Evolutionary conservation across 306 rosid species (phyloP), one percentile per base, ranked within the genome.

Genomic region (Vachellia pachyceras): DNA sequence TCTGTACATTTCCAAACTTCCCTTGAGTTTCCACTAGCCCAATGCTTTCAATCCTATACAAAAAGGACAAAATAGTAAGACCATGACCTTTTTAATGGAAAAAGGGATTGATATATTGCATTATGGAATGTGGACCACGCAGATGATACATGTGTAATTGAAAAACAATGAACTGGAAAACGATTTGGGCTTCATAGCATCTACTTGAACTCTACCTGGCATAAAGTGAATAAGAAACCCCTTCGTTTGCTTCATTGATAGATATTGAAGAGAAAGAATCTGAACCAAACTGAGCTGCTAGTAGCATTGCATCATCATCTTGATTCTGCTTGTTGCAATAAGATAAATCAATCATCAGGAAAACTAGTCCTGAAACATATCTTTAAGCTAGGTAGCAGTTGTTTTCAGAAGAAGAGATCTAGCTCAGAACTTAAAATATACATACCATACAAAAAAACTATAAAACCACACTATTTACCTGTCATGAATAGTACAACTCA

Each of bases 291-390:
- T 95, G 97, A 79, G 97, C 97, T 77, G 86, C 94, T 77, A 93
- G 83, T 78, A 95, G 90, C 93, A 95, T 91, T 78, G 90, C 91
- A 90, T 95, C 99, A 79, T 86, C 95, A 79, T 93, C 97, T 75
- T 85, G 93, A 79, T 91, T 90, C 99, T 95, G 77, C 55, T 75
- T 39, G 69, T 63, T 69, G 50, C 40, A 77, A 44, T 69, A 70
- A 83, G 76, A 45, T 11, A 49, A 47, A 76, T 72, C 63, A 44
- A 60, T 75, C 64, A 76, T 13, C 72, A 70, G 36, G 52, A 64
- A 81, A 77, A 76, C 46, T 72, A 35, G 22, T 63, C 29, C 33
- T 23, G 67, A 55, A 50, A 64, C 71, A 41, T 65, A 69, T 42
- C 33, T 83, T 77, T 68, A 69, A 10, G 36, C 18, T 12, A 82